Evolutionary conservation across 805 yeast species (phyloP).

Genomic region (Saturnispora hagleri): DNA sequence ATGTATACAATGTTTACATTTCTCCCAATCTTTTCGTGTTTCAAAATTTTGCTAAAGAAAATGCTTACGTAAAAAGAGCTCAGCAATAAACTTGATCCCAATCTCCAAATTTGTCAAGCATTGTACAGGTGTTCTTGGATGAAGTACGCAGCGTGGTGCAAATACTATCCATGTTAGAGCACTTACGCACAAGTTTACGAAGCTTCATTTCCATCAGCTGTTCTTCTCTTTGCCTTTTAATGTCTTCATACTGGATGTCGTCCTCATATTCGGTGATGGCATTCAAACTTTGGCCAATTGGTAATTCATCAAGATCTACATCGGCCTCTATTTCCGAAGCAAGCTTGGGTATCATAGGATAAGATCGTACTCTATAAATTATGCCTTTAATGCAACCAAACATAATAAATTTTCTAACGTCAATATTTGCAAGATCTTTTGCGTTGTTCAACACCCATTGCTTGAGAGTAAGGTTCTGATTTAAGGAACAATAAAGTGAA

Average conservation of each 20-base stretch:
- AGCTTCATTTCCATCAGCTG: conserved; percentile 1
- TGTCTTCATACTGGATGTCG: not conserved
- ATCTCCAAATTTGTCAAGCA: conserved; percentile 2
- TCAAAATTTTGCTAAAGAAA: not conserved
- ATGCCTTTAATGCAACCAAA: conserved; percentile 81
- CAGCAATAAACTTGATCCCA: conserved; percentile 5
- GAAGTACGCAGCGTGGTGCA: not conserved
- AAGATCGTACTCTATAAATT: conserved; percentile 71
- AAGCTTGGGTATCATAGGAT: conserved; percentile 41
- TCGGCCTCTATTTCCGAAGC: not conserved
- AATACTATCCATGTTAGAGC: conserved; percentile 1
- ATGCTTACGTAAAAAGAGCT: not conserved
- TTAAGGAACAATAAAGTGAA: conserved; percentile 64
- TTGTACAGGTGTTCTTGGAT: not conserved
- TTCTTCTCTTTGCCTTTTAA: not conserved
- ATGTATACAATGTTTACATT: not conserved
- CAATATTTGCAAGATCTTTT: conserved; percentile 52
- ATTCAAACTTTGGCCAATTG: not conserved
- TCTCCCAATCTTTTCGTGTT: not conserved
- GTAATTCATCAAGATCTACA: not conserved
- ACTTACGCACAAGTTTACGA: not conserved
- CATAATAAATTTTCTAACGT: conserved; percentile 72
- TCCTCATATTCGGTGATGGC: not conserved
- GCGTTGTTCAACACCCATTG: conserved; percentile 75
- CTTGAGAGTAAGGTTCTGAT: conserved; percentile 66